Evolutionary conservation across 768 basidiomycete species (phyloP).

Genomic region (Leccinum boreale): DNA sequence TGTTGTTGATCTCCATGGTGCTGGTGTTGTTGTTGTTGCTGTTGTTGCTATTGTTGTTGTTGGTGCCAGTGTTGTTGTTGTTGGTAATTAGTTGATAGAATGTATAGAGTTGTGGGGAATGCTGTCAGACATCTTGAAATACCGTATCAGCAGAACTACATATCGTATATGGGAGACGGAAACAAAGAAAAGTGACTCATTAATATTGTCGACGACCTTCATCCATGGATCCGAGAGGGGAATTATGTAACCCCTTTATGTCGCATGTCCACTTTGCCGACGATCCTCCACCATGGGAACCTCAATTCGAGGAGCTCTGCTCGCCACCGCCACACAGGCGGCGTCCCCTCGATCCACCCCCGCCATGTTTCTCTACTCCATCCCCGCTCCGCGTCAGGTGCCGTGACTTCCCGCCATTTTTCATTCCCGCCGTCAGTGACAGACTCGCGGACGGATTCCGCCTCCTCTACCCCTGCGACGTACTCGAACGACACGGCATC

Average conservation of each 20-base stretch:
- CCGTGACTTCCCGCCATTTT: constrained; percentile 26
- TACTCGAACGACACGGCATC: constrained; percentile 31
- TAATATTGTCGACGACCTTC: too few species aligned
- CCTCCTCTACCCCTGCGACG: constrained; percentile 21
- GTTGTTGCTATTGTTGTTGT: too few species aligned
- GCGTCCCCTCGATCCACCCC: constrained; percentile 30
- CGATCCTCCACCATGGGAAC: constrained; percentile 28
- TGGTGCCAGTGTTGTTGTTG: too few species aligned
- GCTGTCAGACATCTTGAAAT: too few species aligned
- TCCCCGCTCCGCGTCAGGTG: constrained; percentile 29
- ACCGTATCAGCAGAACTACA: too few species aligned
- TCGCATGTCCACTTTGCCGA: not conserved
- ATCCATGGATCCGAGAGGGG: not conserved
- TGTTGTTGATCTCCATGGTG: too few species aligned
- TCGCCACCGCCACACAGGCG: constrained; percentile 2
- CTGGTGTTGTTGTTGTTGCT: too few species aligned
- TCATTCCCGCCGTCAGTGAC: constrained; percentile 21
- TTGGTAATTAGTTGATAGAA: too few species aligned
- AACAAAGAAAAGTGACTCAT: too few species aligned
- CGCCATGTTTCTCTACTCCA: constrained; percentile 26
- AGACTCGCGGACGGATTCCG: constrained; percentile 25
- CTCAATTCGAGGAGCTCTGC: constrained; percentile 24
- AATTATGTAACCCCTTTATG: not conserved
- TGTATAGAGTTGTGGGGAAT: too few species aligned
- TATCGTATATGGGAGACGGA: too few species aligned